Base-by-base conservation (phyloP, 2,329 filamentous ascomycete genomes). In the Fusarium vanettenii region DNA sequence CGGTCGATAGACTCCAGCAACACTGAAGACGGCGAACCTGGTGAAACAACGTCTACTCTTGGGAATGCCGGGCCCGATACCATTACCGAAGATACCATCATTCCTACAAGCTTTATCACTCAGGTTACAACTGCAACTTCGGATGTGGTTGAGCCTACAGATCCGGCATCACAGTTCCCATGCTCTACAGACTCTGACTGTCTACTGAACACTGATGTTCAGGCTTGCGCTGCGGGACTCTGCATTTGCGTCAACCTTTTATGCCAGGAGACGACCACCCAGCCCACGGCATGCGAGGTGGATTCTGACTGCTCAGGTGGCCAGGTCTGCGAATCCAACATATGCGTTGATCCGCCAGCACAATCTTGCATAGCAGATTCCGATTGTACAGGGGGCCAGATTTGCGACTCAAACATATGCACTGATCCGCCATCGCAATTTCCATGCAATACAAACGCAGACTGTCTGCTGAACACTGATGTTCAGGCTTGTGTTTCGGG, bases 401-500 rank as follows among this genome's bases (percentile, higher is more conserved):
- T 18, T 1, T 4, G 43, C 2, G 72, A 73, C 1, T 75, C 72
- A 2, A 57, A 75, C 6, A 8, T 69, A 3, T 48, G 20, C 20
- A 18, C 14, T 27, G 45, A 48, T 25, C 45, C 45, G 14, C 22
- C 45, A 27, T 48, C 45, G 5, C 45, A 27, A 27, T 10, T 4
- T 16, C 7, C 45, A 27, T 48, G 45, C 22, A 16, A 5, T 48
- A 27, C 22, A 27, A 16, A 48, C 8, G 13, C 45, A 1, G 45
- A 48, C 45, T 50, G 45, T 6, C 16, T 50, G 14, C 2, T 50
- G 22, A 27, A 50, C 6, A 16, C 16, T 25, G 25, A 50, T 27
- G 14, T 48, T n/a, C 45, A 18, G 45, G 45, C 45, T 10, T 50
- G 45, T 14, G 2, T 9, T 27, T 5, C 11, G 45, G 45, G 45